Conservation (phyloP, 495 filamentous ascomycete species). For the Talaromyces thailandensis region DNA sequence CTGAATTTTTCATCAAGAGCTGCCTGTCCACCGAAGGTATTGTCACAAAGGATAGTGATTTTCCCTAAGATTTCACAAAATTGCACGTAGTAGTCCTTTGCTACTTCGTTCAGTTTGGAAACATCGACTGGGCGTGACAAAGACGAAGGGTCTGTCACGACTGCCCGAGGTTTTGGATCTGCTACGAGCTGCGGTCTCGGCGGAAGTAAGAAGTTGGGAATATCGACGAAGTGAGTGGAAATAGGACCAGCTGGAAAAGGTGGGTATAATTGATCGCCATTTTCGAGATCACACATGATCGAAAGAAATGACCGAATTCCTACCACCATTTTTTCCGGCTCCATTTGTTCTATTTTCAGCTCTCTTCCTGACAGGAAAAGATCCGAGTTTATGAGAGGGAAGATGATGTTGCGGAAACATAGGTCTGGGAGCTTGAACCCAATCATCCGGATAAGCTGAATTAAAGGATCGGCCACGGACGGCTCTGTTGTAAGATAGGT, state of each 20-base stretch:
- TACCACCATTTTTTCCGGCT: constrained; percentile 92
- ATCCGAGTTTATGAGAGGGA: constrained; percentile 89
- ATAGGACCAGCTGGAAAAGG: constrained; percentile 61
- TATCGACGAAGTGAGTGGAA: constrained; percentile 34
- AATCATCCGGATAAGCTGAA: constrained; percentile 90
- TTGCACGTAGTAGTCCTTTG: constrained; percentile 72
- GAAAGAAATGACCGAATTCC: constrained; percentile 89
- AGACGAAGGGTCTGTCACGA: constrained; percentile 21
- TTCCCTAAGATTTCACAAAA: constrained; percentile 95
- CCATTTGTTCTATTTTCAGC: constrained; percentile 82
- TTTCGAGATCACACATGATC: constrained; percentile 91
- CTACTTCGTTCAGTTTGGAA: constrained; percentile 60
- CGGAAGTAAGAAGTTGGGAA: constrained; percentile 22
- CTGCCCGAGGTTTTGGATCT: constrained; percentile 24
- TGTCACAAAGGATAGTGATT: constrained; percentile 91
- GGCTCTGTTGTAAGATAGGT: constrained; percentile 73
- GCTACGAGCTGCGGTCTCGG: constrained; percentile 30
- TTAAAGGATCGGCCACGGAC: constrained; percentile 74
- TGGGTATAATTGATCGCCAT: constrained; percentile 64
- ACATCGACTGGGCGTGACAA: constrained; percentile 64
- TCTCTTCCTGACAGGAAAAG: constrained; percentile 67
- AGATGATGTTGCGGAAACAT: constrained; percentile 85
- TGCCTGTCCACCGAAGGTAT: constrained; percentile 92
- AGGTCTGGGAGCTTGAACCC: constrained; percentile 89
- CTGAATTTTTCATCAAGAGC: constrained; percentile 92